Base-by-base conservation (phyloP, 2,329 filamentous ascomycete species). In the Blumeriella jaapii region DNA sequence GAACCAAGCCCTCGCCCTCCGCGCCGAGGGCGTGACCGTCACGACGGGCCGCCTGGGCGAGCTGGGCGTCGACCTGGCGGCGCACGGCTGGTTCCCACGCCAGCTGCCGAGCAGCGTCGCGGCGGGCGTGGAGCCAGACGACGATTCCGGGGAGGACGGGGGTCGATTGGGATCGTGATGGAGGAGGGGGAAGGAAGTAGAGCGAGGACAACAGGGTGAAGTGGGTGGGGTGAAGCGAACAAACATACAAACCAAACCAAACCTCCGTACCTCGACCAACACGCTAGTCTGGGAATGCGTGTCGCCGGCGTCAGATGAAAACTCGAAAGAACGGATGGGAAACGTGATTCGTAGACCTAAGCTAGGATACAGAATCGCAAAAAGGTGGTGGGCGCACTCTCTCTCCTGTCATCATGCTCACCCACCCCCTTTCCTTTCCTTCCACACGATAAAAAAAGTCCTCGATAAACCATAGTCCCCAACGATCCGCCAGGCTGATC, bases 21-120 rank as follows among this genome's bases (percentile, higher is more conserved):
- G 52, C n/a, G 39, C 31, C 7, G 59, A 62, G 41, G 58, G 57
- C 3, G 53, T 61, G 5, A 47, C 41, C 2, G 57, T 61, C 11
- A 53, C 27, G 22, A 53, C 42, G 10, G 51, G 52, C n/a, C 43
- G 29, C 20, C 31, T 59, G 27, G 58, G 58, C 3, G 53, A 57
- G 42, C 45, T 59, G 18, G 45, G 40, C 34, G 47, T 61, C 24
- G 52, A 60, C 41, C 49, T 61, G 8, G 36, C 30, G 4, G 48
- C 47, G 25, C 57, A 52, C 42, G 59, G 59, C 5, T 61, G 59
- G 59, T 62, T 62, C 48, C 65, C 65, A 8, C 55, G 59, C 26
- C 49, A 54, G 28, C 33, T 56, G 15, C 52, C 52, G 4, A 53
- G 49, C 28, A 49, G 54, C 14, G 47, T 20, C 8, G 46, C 46